phyloP scores from a whole-genome alignment of 441 rosid species.

The Arabidopsis lyrata region DNA sequence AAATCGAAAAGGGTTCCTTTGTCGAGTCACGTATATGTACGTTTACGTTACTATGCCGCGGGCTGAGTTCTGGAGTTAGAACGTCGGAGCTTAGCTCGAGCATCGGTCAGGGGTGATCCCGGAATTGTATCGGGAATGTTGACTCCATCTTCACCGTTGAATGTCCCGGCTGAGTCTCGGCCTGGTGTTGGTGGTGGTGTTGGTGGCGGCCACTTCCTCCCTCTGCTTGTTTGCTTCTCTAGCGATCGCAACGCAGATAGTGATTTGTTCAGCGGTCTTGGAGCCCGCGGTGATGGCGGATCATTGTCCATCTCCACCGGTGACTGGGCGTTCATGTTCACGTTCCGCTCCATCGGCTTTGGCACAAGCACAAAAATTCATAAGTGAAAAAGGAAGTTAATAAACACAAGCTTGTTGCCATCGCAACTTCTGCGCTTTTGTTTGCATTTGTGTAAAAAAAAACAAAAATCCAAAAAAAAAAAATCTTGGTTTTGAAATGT shows the following conservation, averaged over 20 bases:
- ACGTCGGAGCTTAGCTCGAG: slow-evolving; percentile 64
- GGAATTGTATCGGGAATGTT: slow-evolving; percentile 34
- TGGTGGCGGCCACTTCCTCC: slow-evolving; percentile 46
- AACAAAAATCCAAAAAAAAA: too few species aligned
- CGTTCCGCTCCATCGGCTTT: slow-evolving; percentile 40
- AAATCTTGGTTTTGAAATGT: too few species aligned
- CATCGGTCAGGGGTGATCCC: slow-evolving; percentile 44
- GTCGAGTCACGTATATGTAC: slow-evolving; percentile 18
- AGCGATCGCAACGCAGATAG: slow-evolving; percentile 34
- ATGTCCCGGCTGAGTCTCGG: slow-evolving; percentile 41
- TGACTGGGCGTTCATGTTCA: slow-evolving; percentile 34
- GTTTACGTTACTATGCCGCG: slow-evolving; percentile 37
- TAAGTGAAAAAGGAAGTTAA: not conserved
- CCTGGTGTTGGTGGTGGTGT: slow-evolving; percentile 45
- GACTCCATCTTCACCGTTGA: slow-evolving; percentile 35
- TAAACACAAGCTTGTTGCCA: not conserved
- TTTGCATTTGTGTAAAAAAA: too few species aligned
- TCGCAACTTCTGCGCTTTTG: too few species aligned
- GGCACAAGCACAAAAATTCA: slow-evolving; percentile 22
- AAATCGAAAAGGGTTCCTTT: not conserved
- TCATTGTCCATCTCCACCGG: slow-evolving; percentile 40
- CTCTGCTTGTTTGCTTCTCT: slow-evolving; percentile 46
- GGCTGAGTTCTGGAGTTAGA: slow-evolving; percentile 49
- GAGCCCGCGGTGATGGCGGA: slow-evolving; percentile 29
- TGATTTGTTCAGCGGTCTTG: slow-evolving; percentile 39